Evolutionary conservation across 371 early-diverging fungal genomes (phyloP).

Genomic region (Actinomortierella wolfii): DNA sequence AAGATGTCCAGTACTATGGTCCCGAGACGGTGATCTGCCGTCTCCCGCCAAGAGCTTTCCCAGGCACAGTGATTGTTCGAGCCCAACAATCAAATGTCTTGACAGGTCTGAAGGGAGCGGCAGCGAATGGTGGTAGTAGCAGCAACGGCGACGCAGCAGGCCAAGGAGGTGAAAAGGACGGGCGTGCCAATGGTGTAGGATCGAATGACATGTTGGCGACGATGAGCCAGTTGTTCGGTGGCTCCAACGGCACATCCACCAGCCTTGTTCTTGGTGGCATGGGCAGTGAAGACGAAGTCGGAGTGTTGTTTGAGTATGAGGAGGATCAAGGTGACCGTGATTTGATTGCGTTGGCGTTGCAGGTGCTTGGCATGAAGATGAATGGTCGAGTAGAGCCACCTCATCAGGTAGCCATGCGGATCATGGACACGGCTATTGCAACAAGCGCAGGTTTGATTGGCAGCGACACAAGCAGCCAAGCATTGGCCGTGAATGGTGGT

Average conservation of each 20-base stretch:
- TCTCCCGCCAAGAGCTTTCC: slow-evolving; percentile 72
- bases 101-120: slow-evolving; percentile 57
- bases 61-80: slow-evolving; percentile 75
- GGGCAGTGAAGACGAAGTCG: slow-evolving; percentile 53
- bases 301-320: slow-evolving; percentile 68
- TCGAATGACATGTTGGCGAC: slow-evolving; percentile 32
- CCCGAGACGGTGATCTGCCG: slow-evolving; percentile 77
- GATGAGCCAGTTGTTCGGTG: slow-evolving; percentile 43
- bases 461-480: not conserved
- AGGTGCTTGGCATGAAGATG: slow-evolving; percentile 82
- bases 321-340: slow-evolving; percentile 64
- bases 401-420: slow-evolving; percentile 70
- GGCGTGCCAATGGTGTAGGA: too few relatives aligned
- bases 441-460: slow-evolving; percentile 18
- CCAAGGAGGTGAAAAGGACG: slow-evolving; percentile 12
- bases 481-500: not conserved
- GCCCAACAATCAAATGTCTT: slow-evolving; percentile 34
- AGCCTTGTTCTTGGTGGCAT: slow-evolving; percentile 7
- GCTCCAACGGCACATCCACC: slow-evolving; percentile 3
- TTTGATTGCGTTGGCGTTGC: slow-evolving; percentile 80
- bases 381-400: slow-evolving; percentile 74
- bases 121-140: slow-evolving; percentile 33
- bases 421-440: slow-evolving; percentile 63
- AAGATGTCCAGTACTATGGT: slow-evolving; percentile 69
- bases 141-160: slow-evolving; percentile 13